These are phyloP conservation scores for Lichtheimia hyalospora DNA, from an alignment of 371 early-diverging fungal species.

Conservation along the genomic window DNA sequence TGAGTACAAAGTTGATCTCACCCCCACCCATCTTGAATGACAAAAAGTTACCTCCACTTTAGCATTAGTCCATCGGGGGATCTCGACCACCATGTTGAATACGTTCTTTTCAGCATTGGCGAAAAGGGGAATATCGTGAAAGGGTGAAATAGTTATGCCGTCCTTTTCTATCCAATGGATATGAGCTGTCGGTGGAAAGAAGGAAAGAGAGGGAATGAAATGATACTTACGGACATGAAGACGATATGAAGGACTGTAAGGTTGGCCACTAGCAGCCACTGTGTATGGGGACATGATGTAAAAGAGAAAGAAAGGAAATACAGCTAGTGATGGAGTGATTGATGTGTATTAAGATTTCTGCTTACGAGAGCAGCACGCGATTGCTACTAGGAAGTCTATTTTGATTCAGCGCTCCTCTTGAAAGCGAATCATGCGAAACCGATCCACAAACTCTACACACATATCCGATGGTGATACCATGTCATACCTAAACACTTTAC, in stretches of 20 bases:
- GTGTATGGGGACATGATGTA: neutral
- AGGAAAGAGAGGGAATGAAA: neutral
- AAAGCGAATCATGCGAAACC: too few relatives aligned
- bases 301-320: neutral
- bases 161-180: conserved; percentile 56
- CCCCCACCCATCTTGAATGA: too few relatives aligned
- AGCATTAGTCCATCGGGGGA: conserved; percentile 99
- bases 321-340: neutral
- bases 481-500: too few relatives aligned
- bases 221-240: conserved; percentile 1
- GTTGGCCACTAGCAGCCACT: neutral
- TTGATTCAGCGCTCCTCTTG: too few relatives aligned
- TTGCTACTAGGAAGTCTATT: too few relatives aligned
- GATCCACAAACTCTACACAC: too few relatives aligned
- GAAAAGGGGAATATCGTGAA: conserved; percentile 99
- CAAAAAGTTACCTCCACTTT: conserved; percentile 91
- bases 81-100: conserved; percentile 98
- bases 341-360: neutral
- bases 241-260: neutral
- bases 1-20: neutral
- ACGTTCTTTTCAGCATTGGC: conserved; percentile 81
- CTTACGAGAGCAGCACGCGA: neutral
- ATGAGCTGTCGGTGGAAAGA: neutral
- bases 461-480: too few relatives aligned
- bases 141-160: conserved; percentile 89